phyloP scores from a whole-genome alignment of 305 asterid genomes.

The Solanum hybrid region DNA sequence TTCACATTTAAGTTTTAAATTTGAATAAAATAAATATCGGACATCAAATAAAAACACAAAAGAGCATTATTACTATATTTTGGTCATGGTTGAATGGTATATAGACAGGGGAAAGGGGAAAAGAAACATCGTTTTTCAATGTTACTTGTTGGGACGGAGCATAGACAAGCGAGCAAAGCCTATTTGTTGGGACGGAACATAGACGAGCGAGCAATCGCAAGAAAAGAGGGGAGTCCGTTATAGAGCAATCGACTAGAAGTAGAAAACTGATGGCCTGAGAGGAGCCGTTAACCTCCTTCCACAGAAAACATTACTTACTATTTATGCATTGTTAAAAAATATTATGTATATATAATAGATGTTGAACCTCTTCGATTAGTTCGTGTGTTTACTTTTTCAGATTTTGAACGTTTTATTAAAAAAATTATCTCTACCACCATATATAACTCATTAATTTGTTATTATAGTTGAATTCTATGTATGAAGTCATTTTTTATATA shows the following conservation, averaged over 20 bases:
- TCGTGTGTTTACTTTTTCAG: rapidly evolving
- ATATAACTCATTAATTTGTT: neutral
- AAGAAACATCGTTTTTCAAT: no score
- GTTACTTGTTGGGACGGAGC: neutral
- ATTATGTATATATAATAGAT: no score
- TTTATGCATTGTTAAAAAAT: no score
- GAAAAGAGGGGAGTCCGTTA: neutral
- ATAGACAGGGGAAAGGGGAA: no score
- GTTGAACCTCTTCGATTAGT: no score
- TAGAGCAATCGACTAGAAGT: neutral
- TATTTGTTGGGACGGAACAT: neutral
- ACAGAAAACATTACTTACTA: neutral
- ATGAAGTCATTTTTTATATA: neutral
- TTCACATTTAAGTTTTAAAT: neutral
- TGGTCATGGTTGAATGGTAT: neutral
- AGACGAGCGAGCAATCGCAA: no score
- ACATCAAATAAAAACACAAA: no score
- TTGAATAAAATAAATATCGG: rapidly evolving
- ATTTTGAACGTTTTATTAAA: no score
- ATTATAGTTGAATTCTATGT: neutral
- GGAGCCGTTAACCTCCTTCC: neutral
- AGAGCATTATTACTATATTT: no score
- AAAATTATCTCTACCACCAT: rapidly evolving
- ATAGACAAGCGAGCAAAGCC: no score
- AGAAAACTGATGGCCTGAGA: neutral